Evolutionary conservation across 2,329 filamentous ascomycete genomes (phyloP).

Genomic region (Stenocarpella maydis): DNA sequence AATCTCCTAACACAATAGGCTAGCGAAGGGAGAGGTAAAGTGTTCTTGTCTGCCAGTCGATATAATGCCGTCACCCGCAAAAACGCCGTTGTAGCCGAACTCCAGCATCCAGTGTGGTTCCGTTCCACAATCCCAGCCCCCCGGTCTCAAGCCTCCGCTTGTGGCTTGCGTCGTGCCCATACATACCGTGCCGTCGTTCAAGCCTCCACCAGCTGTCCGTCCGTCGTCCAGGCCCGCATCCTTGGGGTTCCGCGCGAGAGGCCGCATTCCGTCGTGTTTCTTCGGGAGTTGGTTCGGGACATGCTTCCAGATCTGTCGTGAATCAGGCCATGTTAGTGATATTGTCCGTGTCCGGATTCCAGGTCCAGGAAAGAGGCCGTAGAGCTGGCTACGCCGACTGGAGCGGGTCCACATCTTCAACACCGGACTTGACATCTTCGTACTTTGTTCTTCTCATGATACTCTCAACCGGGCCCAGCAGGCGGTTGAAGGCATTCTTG

Average conservation of each 20-base stretch:
- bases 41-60: conserved; percentile 27
- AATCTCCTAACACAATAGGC: conserved; percentile 33
- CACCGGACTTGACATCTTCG: conserved; percentile 65
- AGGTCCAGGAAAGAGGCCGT: conserved; percentile 27
- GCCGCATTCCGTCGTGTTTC: conserved; percentile 32
- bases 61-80: conserved; percentile 30
- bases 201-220: conserved; percentile 35
- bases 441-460: conserved; percentile 87
- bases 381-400: conserved; percentile 46
- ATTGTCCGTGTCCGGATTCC: conserved; percentile 30
- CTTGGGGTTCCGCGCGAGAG: conserved; percentile 25
- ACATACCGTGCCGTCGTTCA: conserved; percentile 23
- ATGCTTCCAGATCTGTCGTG: conserved; percentile 31
- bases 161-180: conserved; percentile 19
- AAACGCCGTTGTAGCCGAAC: conserved; percentile 34
- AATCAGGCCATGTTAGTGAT: conserved; percentile 33
- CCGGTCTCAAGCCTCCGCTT: conserved; percentile 24
- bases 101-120: conserved; percentile 30
- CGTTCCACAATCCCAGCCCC: conserved; percentile 13
- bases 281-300: conserved; percentile 27
- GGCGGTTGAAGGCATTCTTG: conserved; percentile 92
- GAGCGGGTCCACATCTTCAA: conserved; percentile 74
- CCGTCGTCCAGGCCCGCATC: conserved; percentile 30
- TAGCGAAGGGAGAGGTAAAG: conserved; percentile 33
- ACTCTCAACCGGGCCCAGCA: conserved; percentile 91